These are phyloP conservation scores for Begonia peltatifolia DNA, from an alignment of 306 rosid species.

Conservation along the genomic window DNA sequence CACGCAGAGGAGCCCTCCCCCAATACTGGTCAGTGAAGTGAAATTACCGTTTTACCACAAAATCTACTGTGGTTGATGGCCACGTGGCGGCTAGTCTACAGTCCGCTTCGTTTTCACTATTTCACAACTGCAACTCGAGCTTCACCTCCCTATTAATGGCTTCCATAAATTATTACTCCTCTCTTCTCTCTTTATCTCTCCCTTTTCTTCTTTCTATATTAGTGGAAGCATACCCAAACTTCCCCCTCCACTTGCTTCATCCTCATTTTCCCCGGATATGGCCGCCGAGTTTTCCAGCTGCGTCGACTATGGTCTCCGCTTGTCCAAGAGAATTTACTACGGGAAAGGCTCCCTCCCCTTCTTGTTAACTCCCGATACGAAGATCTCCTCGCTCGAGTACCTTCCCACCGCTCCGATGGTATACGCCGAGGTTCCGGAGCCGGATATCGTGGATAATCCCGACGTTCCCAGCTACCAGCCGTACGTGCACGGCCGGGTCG, in stretches of 20 bases:
- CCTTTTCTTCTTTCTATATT: background rate
- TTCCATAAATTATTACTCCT: background rate
- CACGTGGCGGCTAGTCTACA: too few relatives aligned
- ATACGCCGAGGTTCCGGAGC: slow-evolving; percentile 68
- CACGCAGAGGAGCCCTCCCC: too few relatives aligned
- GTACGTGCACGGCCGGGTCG: slow-evolving; percentile 63
- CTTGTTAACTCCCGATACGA: slow-evolving; percentile 14
- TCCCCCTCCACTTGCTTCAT: background rate
- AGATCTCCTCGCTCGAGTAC: slow-evolving; percentile 15
- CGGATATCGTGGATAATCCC: slow-evolving; percentile 74
- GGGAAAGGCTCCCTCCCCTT: slow-evolving; percentile 30
- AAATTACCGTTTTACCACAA: too few relatives aligned
- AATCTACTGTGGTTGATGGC: too few relatives aligned
- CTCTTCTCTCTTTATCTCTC: slow-evolving; percentile 5
- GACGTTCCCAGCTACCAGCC: slow-evolving; percentile 92
- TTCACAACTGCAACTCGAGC: background rate
- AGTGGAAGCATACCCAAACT: background rate
- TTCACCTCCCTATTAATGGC: background rate
- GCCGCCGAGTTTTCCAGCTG: slow-evolving; percentile 50
- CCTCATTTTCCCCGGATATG: slow-evolving; percentile 10
- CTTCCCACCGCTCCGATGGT: slow-evolving; percentile 69
- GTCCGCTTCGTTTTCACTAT: background rate
- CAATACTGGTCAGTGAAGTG: too few relatives aligned
- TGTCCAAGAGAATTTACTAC: slow-evolving; percentile 56
- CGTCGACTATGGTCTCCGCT: slow-evolving; percentile 58